phyloP scores from a whole-genome alignment of 225 moss, liverwort and hornwort genomes.

The Lunularia cruciata region DNA sequence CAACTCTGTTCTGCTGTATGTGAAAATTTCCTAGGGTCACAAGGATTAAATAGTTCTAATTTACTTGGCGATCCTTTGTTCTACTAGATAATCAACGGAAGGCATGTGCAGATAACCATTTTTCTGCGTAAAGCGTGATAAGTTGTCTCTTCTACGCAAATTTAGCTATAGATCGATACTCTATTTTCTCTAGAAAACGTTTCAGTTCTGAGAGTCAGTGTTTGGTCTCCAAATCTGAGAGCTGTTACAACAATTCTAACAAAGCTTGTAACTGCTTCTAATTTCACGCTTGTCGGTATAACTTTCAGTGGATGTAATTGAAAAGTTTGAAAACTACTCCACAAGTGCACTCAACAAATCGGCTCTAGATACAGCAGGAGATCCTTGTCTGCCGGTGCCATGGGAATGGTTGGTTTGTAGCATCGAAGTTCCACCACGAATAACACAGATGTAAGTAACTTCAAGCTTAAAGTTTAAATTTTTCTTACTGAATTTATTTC shows the following conservation, averaged over 20 bases:
- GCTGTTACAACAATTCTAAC: neutral
- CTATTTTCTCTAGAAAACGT: neutral
- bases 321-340: neutral
- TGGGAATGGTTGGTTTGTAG: slow-evolving; percentile 15
- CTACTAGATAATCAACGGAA: no score
- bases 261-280: neutral
- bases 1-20: neutral
- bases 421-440: slow-evolving; percentile 16
- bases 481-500: no score
- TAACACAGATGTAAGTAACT: slow-evolving; percentile 18
- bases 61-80: no score
- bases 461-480: neutral
- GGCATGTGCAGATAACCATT: no score
- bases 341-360: no score
- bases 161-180: neutral
- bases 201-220: neutral
- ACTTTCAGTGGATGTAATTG: neutral
- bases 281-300: neutral
- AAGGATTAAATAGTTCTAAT: no score
- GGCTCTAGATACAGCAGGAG: slow-evolving; percentile 8
- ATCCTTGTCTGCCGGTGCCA: slow-evolving; percentile 13
- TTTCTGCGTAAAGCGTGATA: no score
- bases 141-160: neutral
- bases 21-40: no score
- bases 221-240: neutral